phyloP scores from a whole-genome alignment of 2,329 filamentous ascomycete genomes.

The Aspergillus fumigatiaffinis region DNA sequence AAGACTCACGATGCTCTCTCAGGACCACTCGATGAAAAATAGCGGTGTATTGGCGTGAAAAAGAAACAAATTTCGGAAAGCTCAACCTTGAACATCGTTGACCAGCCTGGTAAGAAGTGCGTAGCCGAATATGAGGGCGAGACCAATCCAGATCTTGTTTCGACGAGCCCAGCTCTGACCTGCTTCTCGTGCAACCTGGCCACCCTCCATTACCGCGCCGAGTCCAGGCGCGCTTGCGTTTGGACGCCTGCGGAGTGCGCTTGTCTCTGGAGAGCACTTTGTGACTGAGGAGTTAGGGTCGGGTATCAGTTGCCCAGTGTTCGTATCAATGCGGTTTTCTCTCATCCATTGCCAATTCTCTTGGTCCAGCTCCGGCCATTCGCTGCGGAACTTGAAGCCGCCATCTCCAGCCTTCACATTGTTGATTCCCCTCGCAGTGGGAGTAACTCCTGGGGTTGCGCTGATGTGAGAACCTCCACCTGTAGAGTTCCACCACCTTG shows the following conservation, averaged over 20 bases:
- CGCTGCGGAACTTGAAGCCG: slow-evolving; percentile 79
- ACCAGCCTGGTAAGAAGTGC: slow-evolving; percentile 75
- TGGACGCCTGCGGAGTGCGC: slow-evolving; percentile 61
- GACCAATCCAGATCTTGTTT: slow-evolving; percentile 72
- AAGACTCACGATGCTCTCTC: background rate
- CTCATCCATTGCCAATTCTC: slow-evolving; percentile 94
- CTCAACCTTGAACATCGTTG: slow-evolving; percentile 46
- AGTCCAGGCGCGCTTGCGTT: slow-evolving; percentile 52
- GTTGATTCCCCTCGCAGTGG: slow-evolving; percentile 65
- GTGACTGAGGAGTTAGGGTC: slow-evolving; percentile 50
- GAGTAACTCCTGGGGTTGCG: slow-evolving; percentile 48
- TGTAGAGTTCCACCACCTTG: slow-evolving; percentile 95
- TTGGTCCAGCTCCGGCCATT: slow-evolving; percentile 85
- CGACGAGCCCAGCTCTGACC: slow-evolving; percentile 77
- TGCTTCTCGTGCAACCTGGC: slow-evolving; percentile 69
- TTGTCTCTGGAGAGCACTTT: slow-evolving; percentile 60
- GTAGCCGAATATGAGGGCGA: slow-evolving; percentile 72
- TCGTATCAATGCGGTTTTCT: slow-evolving; percentile 71
- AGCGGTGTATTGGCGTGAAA: slow-evolving; percentile 1
- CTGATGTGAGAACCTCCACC: slow-evolving; percentile 70
- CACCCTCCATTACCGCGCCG: slow-evolving; percentile 70
- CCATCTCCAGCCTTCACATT: slow-evolving; percentile 86
- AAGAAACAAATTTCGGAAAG: background rate
- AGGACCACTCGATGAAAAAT: background rate
- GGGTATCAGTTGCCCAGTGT: slow-evolving; percentile 65